Evolutionary conservation across 768 basidiomycete genomes (phyloP), one percentile per base, ranked within the genome.

Genomic region (Pholiota molesta): DNA sequence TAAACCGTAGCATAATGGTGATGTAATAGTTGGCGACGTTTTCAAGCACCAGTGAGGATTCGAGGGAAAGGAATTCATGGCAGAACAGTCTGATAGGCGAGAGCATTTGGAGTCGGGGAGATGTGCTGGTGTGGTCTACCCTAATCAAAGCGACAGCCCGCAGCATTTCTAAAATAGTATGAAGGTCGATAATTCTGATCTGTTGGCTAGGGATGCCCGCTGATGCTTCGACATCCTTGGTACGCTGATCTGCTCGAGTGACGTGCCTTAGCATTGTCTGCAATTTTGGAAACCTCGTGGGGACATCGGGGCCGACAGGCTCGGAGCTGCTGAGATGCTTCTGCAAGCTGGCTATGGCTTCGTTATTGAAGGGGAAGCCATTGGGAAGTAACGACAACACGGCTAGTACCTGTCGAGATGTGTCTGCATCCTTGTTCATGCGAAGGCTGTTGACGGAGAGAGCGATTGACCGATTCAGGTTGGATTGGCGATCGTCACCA

Each of bases 331-430:
- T 37, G 11, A 37, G 14, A 16, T 37, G 10, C 11, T 14, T 16
- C 5, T 37, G 35, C 35, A 37, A 13, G 14, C 13, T 37, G 35
- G 7, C 14, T 3, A 37, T 13, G 9, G 35, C 35, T 11, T 14
- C 35, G 7, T 16, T 37, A 37, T 14, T 37, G 9, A 37, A 11
- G 11, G 35, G 35, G 35, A 37, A 37, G 3, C 71, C 74, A 54
- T 49, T 19, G 5, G 47, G 47, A 14, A 49, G 47, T 26, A 49
- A 11, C n/a, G 47, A 49, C 4, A 49, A 26, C 9, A 23, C 47
- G 3, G 47, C 47, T 3, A 49, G 47, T 11, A 49, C 8, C 19
- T 14, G 47, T 49, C 42, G 72, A 39, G 0, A 44, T 13, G 47
- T 23, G 11, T 26, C 23, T 10, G 1, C 3, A 13, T 49, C 23